Evolutionary conservation across 768 basidiomycete species (phyloP).

Genomic region (Russula lepida): DNA sequence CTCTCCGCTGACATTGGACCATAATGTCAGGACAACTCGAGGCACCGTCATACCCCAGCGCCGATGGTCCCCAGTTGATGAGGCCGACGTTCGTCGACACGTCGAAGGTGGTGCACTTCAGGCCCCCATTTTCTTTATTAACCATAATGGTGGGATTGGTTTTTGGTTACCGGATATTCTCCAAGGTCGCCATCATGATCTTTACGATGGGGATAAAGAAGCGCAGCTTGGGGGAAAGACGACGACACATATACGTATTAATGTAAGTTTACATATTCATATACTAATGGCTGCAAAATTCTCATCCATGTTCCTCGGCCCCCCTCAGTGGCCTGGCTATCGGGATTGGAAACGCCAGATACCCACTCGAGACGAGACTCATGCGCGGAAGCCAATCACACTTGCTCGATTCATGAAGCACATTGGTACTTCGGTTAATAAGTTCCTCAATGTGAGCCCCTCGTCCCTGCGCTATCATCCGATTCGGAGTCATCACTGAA

Average conservation of each 20-base stretch:
- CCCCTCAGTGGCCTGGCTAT: conserved; percentile 6
- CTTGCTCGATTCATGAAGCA: conserved; percentile 10
- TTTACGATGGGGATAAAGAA: not conserved
- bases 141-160: not conserved
- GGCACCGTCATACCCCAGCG: conserved; percentile 9
- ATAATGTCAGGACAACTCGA: not conserved
- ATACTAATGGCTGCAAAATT: no score
- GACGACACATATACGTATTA: conserved; percentile 5
- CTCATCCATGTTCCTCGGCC: not conserved
- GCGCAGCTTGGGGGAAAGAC: not conserved
- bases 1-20: not conserved
- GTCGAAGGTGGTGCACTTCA: not conserved
- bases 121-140: conserved; percentile 2
- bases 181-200: not conserved
- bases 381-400: not conserved
- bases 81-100: not conserved
- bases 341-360: conserved; percentile 5
- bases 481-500: not conserved
- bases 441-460: conserved; percentile 5
- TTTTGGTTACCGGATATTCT: conserved; percentile 3
- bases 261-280: not conserved
- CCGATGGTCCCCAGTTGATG: conserved; percentile 2
- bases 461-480: not conserved
- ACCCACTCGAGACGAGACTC: not conserved
- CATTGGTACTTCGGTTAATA: conserved; percentile 4